A percentile compares a stretch with the other conserved stretches of the same genome.
These are phyloP conservation scores for Yamagishiella unicocca DNA, from an alignment of 139 green algal species.

Conservation along the genomic window DNA sequence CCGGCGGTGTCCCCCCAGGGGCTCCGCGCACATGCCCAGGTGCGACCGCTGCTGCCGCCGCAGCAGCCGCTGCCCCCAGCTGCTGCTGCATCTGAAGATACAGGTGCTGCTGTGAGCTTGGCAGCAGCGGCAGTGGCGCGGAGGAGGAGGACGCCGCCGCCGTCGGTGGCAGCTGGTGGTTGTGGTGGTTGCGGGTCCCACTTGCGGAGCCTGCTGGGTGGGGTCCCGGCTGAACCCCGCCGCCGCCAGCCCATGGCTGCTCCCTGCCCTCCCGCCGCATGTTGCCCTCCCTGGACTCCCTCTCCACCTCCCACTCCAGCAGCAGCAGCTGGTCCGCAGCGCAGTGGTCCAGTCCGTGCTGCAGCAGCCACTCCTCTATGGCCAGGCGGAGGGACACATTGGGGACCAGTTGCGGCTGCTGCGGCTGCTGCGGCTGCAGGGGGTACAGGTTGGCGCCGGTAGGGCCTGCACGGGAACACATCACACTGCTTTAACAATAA, in stretches of 20 bases:
- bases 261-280: neutral
- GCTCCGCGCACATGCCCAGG: too few species aligned
- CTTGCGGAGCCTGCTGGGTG: too few species aligned
- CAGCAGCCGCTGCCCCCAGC: too few species aligned
- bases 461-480: too few species aligned
- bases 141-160: neutral
- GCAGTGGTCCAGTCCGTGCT: neutral
- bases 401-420: neutral
- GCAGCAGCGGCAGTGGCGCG: too few species aligned
- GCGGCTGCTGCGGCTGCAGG: neutral
- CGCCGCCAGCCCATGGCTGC: neutral
- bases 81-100: too few species aligned
- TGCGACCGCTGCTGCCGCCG: too few species aligned
- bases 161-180: neutral
- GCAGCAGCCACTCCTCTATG: conserved; percentile 16
- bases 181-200: too few species aligned
- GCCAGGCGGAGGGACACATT: conserved; percentile 10
- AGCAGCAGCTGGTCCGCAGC: conserved; percentile 38
- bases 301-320: conserved; percentile 12
- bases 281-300: neutral
- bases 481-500: too few species aligned
- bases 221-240: neutral
- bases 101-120: too few species aligned
- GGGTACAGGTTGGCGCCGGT: too few species aligned
- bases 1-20: too few species aligned